Percentiles rank a stretch among this genome's conserved stretches.
Evolutionary conservation across 805 yeast species (phyloP).

Genomic region (Candida germanica): DNA sequence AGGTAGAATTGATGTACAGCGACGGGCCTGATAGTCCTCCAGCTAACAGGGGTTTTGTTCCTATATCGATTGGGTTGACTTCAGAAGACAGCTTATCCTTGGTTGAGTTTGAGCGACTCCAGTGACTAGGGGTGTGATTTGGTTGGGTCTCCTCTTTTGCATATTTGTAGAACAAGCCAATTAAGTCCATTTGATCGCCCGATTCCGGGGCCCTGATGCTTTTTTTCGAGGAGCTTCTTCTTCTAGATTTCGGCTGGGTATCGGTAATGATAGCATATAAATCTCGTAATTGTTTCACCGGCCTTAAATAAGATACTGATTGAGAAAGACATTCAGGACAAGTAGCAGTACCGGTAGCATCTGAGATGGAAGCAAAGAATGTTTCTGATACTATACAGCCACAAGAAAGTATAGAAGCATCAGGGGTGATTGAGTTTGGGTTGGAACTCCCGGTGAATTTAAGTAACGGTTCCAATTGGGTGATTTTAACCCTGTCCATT

Average conservation of each 20-base stretch:
- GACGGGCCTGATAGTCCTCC: neutral
- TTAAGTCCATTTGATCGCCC: slow-evolving; percentile 27
- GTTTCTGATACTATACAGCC: slow-evolving; percentile 41
- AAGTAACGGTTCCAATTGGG: slow-evolving; percentile 16
- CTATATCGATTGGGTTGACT: slow-evolving; percentile 8
- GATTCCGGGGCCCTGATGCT: slow-evolving; percentile 12
- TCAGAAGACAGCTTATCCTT: neutral
- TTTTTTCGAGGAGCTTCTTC: slow-evolving; percentile 23
- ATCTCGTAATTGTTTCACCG: slow-evolving; percentile 32
- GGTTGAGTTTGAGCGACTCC: neutral
- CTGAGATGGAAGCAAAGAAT: slow-evolving; percentile 16
- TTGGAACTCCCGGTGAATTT: slow-evolving; percentile 5
- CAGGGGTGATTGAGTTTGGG: slow-evolving; percentile 20
- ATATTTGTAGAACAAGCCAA: slow-evolving; percentile 36
- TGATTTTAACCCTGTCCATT: slow-evolving; percentile 14
- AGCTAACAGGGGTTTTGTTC: neutral
- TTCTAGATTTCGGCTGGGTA: slow-evolving; percentile 7
- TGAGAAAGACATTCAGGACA: slow-evolving; percentile 26
- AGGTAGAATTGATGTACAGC: slow-evolving; percentile 9
- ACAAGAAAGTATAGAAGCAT: slow-evolving; percentile 37
- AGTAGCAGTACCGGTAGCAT: slow-evolving; percentile 4
- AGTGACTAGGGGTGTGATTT: too few relatives aligned
- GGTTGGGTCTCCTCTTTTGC: slow-evolving; percentile 32
- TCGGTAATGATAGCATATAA: slow-evolving; percentile 23
- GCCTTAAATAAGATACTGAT: slow-evolving; percentile 19